These are phyloP conservation scores for Epicoccum sorghinum DNA, from an alignment of 2,329 filamentous ascomycete species.

Conservation along the genomic window DNA sequence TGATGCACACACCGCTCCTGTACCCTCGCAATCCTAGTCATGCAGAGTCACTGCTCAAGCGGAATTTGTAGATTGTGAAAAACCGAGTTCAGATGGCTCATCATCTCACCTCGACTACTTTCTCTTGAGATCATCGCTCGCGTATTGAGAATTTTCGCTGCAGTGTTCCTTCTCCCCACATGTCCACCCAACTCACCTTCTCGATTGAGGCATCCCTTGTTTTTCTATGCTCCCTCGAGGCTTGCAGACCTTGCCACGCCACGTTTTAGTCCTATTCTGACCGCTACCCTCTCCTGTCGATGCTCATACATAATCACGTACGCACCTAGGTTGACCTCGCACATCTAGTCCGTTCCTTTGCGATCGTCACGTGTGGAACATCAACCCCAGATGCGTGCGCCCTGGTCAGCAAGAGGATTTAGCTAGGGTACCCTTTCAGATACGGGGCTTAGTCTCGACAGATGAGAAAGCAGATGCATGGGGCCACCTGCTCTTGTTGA, in stretches of 20 bases:
- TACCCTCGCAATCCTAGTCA: too few relatives aligned
- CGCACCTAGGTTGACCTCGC: not conserved
- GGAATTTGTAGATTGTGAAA: too few relatives aligned
- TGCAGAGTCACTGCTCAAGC: too few relatives aligned
- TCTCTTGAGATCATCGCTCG: not conserved
- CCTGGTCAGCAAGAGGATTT: not conserved
- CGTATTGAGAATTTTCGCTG: not conserved
- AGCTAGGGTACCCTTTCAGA: slow-evolving; percentile 10
- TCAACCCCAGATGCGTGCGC: not conserved
- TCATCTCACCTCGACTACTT: not conserved
- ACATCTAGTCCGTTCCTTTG: not conserved
- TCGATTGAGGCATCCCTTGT: slow-evolving; percentile 1
- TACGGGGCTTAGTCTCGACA: not conserved
- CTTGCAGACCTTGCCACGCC: slow-evolving; percentile 3
- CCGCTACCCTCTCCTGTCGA: not conserved
- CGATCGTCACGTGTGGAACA: slow-evolving; percentile 4
- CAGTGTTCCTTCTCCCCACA: slow-evolving; percentile 5
- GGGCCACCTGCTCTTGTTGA: not conserved
- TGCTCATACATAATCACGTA: not conserved
- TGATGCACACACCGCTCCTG: too few relatives aligned
- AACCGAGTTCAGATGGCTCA: too few relatives aligned
- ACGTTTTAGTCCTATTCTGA: not conserved
- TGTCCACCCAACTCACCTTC: slow-evolving; percentile 12
- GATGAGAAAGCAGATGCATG: not conserved
- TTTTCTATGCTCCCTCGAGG: not conserved